Evolutionary conservation across 768 basidiomycete species (phyloP).

Genomic region (Podaxis sp.): DNA sequence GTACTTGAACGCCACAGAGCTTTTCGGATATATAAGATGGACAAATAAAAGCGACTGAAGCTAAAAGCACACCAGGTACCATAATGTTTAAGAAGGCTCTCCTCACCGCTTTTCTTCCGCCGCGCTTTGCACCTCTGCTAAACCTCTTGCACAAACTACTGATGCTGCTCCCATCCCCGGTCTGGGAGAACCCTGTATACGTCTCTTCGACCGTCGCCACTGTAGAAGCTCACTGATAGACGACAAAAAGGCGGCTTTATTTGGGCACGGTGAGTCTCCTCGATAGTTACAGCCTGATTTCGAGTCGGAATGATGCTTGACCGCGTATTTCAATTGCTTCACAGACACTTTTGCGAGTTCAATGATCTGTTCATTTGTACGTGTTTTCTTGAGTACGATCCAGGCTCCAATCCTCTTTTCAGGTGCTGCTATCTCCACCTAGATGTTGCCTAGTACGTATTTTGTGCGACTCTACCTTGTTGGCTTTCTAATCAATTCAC

Average conservation of each 20-base stretch:
- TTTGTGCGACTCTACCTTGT: no score
- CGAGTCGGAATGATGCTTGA: neutral
- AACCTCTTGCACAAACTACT: neutral
- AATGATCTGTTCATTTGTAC: neutral
- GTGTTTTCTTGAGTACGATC: neutral
- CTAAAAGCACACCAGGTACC: neutral
- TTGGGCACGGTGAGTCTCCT: slow-evolving; percentile 1
- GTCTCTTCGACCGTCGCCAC: neutral
- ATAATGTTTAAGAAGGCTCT: slow-evolving; percentile 1
- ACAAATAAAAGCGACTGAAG: neutral
- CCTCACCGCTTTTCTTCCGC: neutral
- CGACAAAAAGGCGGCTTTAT: neutral
- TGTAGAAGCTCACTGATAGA: neutral
- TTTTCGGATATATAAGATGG: no score
- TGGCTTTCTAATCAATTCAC: no score
- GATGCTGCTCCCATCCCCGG: neutral
- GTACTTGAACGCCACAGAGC: no score
- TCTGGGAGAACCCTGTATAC: neutral
- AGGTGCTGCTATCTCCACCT: neutral
- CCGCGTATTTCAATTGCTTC: neutral
- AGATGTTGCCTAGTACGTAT: no score
- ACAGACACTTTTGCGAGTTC: neutral
- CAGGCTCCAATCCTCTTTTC: neutral
- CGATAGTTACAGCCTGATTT: neutral
- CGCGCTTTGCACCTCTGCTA: neutral